Evolutionary conservation across 257 asterid genomes (phyloP).

Genomic region (Anisodus acutangulus): DNA sequence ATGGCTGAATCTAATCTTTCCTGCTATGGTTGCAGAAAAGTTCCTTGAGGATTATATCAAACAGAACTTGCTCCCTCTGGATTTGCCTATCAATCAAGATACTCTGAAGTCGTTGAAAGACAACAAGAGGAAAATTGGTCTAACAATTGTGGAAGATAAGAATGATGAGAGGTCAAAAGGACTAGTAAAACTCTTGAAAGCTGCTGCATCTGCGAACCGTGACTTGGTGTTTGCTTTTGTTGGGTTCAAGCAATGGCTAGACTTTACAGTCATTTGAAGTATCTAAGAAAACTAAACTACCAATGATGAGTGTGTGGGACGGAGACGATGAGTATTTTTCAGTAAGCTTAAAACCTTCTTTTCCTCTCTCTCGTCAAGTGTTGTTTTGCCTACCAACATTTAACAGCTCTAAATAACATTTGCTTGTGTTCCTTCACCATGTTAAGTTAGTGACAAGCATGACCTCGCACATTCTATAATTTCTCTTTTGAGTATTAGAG

Average conservation of each 20-base stretch:
- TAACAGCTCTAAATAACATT: not conserved
- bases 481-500: not conserved
- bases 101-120: slow-evolving; percentile 63
- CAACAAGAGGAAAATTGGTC: slow-evolving; percentile 68
- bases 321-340: slow-evolving; percentile 68
- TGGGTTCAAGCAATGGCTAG: slow-evolving; percentile 79
- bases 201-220: slow-evolving; percentile 94
- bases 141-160: slow-evolving; percentile 72
- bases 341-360: slow-evolving; percentile 48
- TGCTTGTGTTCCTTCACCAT: not conserved
- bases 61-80: slow-evolving; percentile 79
- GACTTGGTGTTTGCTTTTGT: slow-evolving; percentile 84
- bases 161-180: slow-evolving; percentile 58
- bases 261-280: slow-evolving; percentile 71
- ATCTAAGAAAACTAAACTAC: slow-evolving; percentile 59
- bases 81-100: slow-evolving; percentile 67
- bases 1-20: slow-evolving; percentile 27
- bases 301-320: slow-evolving; percentile 90
- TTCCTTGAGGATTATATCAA: slow-evolving; percentile 79
- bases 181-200: slow-evolving; percentile 60
- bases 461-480: not conserved
- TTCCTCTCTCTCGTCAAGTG: not conserved
- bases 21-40: slow-evolving; percentile 58
- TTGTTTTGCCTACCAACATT: not conserved
- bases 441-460: not conserved